Evolutionary conservation across 2,329 filamentous ascomycete genomes (phyloP), one percentile per base, ranked within the genome.

Genomic region (Pseudovirgaria hyperparasitica): DNA sequence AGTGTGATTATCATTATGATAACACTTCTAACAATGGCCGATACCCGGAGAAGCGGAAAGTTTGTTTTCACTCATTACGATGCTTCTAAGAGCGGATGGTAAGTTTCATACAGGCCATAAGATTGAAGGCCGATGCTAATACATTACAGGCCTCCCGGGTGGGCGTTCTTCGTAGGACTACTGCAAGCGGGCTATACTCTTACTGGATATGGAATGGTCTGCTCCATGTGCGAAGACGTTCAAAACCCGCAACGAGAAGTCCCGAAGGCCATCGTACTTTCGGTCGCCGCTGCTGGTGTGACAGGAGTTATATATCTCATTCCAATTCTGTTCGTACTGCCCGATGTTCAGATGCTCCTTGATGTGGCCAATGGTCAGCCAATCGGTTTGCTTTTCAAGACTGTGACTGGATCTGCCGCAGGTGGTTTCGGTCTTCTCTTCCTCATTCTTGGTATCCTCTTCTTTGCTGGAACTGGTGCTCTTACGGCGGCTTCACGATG

Each of bases 351-450:
- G 35, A 52, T 60, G 24, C 66, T 86, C 10, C 69, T 81, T 16
- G 50, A 54, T 2, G 76, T 79, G 9, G 66, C 76, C 13, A 82
- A 73, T 41, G 76, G 75, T 6, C 81, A 86, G 42, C 80, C 82
- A 2, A 79, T 87, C 35, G 78, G 76, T 6, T 60, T 76, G 4
- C 58, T 86, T 17, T 86, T 86, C 65, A 81, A 81, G 55, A 73
- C 61, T 0, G 79, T 74, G 7, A 85, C 80, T 0, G 79, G 79
- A 2, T 80, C 76, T 12, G 65, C 75, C 2, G 72, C 61, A 5
- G 81, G 78, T 14, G 81, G 80, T 1, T 84, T 87, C 37, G 78
- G 75, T 0, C 62, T 86, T 5, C 62, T 85, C 9, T 79, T 86
- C 51, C 58, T 86, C 3, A 72, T 87, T 38, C 63, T 86, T 14